These are phyloP conservation scores for Lasiosphaeria hispida DNA, from an alignment of 495 filamentous ascomycete genomes.

Conservation along the genomic window DNA sequence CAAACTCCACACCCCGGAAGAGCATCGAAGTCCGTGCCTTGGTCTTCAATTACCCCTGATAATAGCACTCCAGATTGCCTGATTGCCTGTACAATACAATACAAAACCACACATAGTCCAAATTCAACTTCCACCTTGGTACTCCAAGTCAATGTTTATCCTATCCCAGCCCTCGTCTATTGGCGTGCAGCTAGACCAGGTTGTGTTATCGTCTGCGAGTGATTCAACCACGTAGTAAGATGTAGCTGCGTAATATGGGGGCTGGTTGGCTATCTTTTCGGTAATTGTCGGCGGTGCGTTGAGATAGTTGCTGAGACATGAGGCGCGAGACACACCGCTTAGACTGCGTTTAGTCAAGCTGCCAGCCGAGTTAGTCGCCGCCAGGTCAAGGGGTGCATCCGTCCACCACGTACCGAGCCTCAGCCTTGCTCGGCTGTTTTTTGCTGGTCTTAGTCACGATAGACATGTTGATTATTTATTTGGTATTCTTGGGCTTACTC, in stretches of 20 bases:
- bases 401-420: not conserved
- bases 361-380: not conserved
- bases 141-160: not conserved
- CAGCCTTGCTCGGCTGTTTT: not conserved
- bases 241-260: not conserved
- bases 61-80: not conserved
- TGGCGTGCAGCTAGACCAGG: not conserved
- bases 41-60: constrained; percentile 21
- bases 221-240: not conserved
- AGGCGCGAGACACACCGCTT: not conserved
- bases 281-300: not conserved
- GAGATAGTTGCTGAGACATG: not conserved
- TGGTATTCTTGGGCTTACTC: not conserved
- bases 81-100: too few relatives aligned
- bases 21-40: constrained; percentile 27
- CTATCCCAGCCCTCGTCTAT: not conserved
- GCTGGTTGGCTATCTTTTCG: not conserved
- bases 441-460: not conserved
- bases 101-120: too few relatives aligned
- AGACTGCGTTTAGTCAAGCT: not conserved
- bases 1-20: constrained; percentile 13
- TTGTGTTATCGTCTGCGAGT: not conserved
- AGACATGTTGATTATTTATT: not conserved
- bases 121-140: not conserved
- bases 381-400: not conserved